A percentile compares a stretch with the other conserved stretches of the same genome.
phyloP scores from a whole-genome alignment of 345 rosid genomes.

The Garcia nutans region DNA sequence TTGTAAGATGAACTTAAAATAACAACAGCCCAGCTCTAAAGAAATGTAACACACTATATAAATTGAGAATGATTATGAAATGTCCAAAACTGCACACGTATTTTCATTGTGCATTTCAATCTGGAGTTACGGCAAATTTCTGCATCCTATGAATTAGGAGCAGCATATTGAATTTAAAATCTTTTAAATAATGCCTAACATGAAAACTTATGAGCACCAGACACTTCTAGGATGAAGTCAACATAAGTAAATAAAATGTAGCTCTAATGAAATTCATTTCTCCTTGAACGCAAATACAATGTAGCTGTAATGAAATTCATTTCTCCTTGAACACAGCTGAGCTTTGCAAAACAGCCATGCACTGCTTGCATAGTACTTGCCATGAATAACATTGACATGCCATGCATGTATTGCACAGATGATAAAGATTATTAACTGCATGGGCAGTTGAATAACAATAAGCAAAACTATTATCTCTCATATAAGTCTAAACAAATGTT shows the following conservation, averaged over 20 bases:
- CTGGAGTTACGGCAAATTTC: background rate
- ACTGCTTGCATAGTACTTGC: background rate
- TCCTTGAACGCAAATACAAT: background rate
- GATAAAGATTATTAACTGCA: background rate
- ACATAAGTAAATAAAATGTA: background rate
- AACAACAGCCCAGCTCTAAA: background rate
- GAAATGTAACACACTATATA: background rate
- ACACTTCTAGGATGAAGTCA: background rate
- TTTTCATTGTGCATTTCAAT: background rate
- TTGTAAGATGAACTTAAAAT: background rate
- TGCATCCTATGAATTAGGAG: background rate
- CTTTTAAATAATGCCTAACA: background rate
- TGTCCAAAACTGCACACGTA: too few species aligned
- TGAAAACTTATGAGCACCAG: background rate
- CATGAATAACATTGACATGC: background rate
- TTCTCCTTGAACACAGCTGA: background rate
- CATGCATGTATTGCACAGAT: background rate
- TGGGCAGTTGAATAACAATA: background rate
- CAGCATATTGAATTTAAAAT: background rate
- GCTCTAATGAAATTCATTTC: background rate
- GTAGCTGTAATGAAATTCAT: background rate
- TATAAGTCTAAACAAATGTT: background rate
- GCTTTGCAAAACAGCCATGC: background rate
- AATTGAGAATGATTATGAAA: background rate
- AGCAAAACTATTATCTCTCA: background rate